These are phyloP conservation scores for Paramecium sexaurelia DNA, from an alignment of 73 alveolate species.

Conservation along the genomic window DNA sequence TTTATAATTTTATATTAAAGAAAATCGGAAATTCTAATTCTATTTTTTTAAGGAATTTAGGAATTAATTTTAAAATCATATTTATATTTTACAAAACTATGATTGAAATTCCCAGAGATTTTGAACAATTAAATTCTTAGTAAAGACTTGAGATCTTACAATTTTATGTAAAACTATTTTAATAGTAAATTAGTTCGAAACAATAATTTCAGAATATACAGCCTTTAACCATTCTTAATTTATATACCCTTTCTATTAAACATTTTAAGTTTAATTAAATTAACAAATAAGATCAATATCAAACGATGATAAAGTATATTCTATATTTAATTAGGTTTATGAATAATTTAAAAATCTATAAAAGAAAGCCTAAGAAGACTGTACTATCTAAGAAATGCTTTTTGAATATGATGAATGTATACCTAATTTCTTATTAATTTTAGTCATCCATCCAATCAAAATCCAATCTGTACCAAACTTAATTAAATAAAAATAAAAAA, in stretches of 20 bases:
- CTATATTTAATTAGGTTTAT: not conserved
- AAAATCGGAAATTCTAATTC: not conserved
- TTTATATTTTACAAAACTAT: not conserved
- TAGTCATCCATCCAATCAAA: not conserved
- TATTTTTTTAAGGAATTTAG: not conserved
- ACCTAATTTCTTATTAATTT: not conserved
- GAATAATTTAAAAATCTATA: not conserved
- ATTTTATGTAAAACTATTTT: not conserved
- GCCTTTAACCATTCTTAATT: conserved; percentile 9
- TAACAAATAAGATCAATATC: not conserved
- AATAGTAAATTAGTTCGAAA: not conserved
- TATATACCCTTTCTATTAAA: not conserved
- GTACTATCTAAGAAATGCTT: not conserved
- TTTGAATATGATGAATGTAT: conserved; percentile 30
- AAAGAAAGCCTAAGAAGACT: not conserved
- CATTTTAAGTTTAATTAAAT: not conserved
- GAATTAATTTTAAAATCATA: not conserved
- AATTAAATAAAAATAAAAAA: not conserved
- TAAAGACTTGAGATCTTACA: not conserved
- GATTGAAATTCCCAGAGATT: not conserved
- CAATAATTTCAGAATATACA: not conserved
- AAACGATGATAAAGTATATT: not conserved
- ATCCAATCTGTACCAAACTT: not conserved
- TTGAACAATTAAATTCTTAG: not conserved
- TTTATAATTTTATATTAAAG: not conserved